Conservation (phyloP, 1,284 basidiomycete species). For the Rhizopogon parksii region DNA sequence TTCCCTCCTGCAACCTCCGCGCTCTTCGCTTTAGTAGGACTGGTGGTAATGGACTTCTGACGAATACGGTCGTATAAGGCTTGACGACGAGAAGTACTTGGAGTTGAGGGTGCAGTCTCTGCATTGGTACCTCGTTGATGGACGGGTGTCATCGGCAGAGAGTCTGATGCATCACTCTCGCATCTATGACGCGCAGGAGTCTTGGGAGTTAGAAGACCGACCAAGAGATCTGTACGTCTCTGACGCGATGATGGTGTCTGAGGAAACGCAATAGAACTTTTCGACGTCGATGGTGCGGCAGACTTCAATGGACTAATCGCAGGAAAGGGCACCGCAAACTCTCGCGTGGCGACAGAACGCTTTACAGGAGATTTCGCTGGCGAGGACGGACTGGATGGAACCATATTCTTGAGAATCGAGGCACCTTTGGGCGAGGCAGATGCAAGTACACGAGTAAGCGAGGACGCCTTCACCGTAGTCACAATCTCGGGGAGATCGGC, state of each 20-base stretch:
- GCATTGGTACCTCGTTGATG: slow-evolving; percentile 52
- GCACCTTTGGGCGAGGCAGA: slow-evolving; percentile 62
- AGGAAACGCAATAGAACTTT: slow-evolving; percentile 42
- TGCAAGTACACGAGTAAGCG: slow-evolving; percentile 60
- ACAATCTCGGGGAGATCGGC: slow-evolving; percentile 59
- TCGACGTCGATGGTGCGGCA: slow-evolving; percentile 31
- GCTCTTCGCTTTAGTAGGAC: slow-evolving; percentile 53
- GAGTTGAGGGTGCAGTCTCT: slow-evolving; percentile 55
- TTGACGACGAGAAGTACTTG: slow-evolving; percentile 63
- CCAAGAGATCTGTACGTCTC: slow-evolving; percentile 28
- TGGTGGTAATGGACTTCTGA: slow-evolving; percentile 56
- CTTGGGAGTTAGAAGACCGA: slow-evolving; percentile 37
- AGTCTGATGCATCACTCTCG: slow-evolving; percentile 26
- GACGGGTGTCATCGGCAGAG: slow-evolving; percentile 57
- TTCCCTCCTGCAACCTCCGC: slow-evolving; percentile 35
- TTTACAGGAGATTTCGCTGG: slow-evolving; percentile 26
- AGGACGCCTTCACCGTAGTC: slow-evolving; percentile 47
- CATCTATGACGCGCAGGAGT: slow-evolving; percentile 41
- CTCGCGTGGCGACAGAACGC: slow-evolving; percentile 14
- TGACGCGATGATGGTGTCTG: slow-evolving; percentile 44
- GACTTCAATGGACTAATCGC: slow-evolving; percentile 31
- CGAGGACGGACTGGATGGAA: slow-evolving; percentile 42
- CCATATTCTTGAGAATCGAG: slow-evolving; percentile 35
- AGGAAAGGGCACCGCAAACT: slow-evolving; percentile 49
- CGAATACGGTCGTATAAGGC: slow-evolving; percentile 75